These are phyloP conservation scores for Kregervanrija pseudodelftensis DNA, from an alignment of 805 yeast genomes.

Conservation along the genomic window DNA sequence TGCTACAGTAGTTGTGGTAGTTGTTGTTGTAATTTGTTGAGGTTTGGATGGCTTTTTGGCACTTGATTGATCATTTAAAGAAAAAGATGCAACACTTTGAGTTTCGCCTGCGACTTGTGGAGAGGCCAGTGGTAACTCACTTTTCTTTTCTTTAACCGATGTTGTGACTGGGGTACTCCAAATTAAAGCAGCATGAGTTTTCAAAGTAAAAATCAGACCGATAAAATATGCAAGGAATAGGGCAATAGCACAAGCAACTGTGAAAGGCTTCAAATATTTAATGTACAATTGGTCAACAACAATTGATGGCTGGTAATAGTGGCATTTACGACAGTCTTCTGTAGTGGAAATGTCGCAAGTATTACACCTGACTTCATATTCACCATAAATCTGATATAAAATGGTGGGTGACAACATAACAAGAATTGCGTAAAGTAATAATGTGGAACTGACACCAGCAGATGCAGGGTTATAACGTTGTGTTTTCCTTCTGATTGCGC, in stretches of 20 bases:
- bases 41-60: slow-evolving; percentile 4
- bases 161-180: slow-evolving; percentile 68
- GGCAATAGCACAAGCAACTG: slow-evolving; percentile 70
- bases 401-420: slow-evolving; percentile 91
- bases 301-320: slow-evolving; percentile 71
- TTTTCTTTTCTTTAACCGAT: slow-evolving; percentile 28
- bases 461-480: slow-evolving; percentile 93
- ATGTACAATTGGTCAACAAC: slow-evolving; percentile 61
- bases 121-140: slow-evolving; percentile 5
- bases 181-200: slow-evolving; percentile 94
- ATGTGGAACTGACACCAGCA: slow-evolving; percentile 95
- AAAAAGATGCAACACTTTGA: slow-evolving; percentile 22
- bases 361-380: slow-evolving; percentile 68
- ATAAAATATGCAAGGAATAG: slow-evolving; percentile 78
- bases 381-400: slow-evolving; percentile 83
- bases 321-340: slow-evolving; percentile 58
- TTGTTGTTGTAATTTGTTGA: slow-evolving; percentile 5
- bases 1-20: slow-evolving; percentile 2
- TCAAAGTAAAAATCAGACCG: slow-evolving; percentile 86
- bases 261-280: slow-evolving; percentile 71
- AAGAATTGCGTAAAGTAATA: slow-evolving; percentile 84
- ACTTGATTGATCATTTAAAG: slow-evolving; percentile 11
- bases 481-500: slow-evolving; percentile 86
- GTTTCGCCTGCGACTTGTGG: slow-evolving; percentile 9
- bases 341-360: slow-evolving; percentile 33